Base-by-base conservation (phyloP, 805 yeast genomes). In the Blastobotrys attinorum region DNA sequence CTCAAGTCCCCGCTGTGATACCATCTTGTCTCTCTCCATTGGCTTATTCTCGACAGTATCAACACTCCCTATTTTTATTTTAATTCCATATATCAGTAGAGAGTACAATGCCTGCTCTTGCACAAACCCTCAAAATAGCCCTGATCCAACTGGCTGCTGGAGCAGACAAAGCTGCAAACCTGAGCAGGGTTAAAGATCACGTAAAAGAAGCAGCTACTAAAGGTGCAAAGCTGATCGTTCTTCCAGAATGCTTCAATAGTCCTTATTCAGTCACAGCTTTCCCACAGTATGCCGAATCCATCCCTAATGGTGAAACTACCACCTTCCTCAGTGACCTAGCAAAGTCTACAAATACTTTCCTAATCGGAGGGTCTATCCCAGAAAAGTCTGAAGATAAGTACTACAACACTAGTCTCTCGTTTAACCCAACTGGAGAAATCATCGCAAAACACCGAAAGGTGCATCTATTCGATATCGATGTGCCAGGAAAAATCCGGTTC, bases 161-260 rank as follows among this genome's bases (percentile, higher is more conserved):
- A 1, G 77, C 83, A 0, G 89, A 86, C 62, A 92, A 92, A 62
- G 64, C 76, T 1, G 82, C 81, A 52, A 92, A 92, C 63, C 67
- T 90, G 47, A 59, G 70, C 39, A 79, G 82, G 52, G 95, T 85
- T 3, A 71, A 75, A 39, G 70, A 69, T 8, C 78, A 73, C 52
- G 76, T 87, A 37, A 69, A 70, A 18, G 76, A 73, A 45, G 97
- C 97, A 0, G 78, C 81, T 20, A 71, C 77, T 15, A 58, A 63
- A 20, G 75, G 79, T 5, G 75, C 81, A 5, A 83, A 89, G 55
- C 68, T 90, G 34, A 75, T 92, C 8, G 86, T 92, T 51, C 68
- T 92, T 25, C 98, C 98, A 6, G 97, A 92, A 66, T 88, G 96
- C 66, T 90, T 89, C 75, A 92, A 90, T 62, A 85, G 96, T 1